Conservation (phyloP, 73 alveolate genomes). For the Tetrahymena malaccensis region DNA sequence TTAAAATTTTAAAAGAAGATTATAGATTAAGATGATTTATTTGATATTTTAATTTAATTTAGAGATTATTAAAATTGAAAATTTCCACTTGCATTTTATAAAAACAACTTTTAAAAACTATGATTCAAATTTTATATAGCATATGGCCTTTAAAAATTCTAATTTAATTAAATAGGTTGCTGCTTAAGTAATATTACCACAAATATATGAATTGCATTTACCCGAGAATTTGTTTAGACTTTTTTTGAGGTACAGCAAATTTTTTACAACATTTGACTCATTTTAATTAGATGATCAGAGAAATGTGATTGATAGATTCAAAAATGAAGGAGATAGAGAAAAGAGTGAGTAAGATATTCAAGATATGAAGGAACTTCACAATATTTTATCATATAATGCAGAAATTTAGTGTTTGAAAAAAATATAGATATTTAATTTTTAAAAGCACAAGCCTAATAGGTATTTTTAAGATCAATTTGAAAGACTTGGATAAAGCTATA, state of each 20-base stretch:
- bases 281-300: neutral
- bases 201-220: neutral
- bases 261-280: neutral
- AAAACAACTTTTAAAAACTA: no score
- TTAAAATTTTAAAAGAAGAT: no score
- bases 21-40: no score
- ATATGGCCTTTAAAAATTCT: neutral
- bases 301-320: neutral
- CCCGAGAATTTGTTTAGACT: neutral
- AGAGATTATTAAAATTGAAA: no score
- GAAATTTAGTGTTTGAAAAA: neutral
- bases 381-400: neutral
- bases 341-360: neutral
- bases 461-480: neutral
- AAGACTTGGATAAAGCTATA: neutral
- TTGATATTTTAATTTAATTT: no score
- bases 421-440: neutral
- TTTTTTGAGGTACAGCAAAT: neutral
- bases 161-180: neutral
- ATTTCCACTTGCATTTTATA: no score
- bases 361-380: neutral
- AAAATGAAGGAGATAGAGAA: neutral
- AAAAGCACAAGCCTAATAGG: neutral
- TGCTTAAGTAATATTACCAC: neutral
- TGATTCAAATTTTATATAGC: no score